Evolutionary conservation across 805 yeast species (phyloP), one percentile per base, ranked within the genome.

Genomic region (Starmerella bombi): DNA sequence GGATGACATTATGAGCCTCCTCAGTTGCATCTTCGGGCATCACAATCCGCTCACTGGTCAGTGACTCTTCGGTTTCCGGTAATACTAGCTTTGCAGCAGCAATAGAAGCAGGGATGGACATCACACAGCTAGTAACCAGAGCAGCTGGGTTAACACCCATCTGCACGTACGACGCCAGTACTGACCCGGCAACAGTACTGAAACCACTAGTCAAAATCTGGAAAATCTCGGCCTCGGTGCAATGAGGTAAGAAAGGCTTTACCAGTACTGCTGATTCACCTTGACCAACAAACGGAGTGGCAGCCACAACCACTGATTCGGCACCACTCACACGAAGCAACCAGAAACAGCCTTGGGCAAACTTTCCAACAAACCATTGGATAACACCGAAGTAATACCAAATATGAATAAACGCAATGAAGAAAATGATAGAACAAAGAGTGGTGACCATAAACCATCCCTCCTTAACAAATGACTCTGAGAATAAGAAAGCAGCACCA

Each of bases 41-140:
- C n/a, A 66, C 64, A 18, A 67, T 63, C 37, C 59, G 61, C 23
- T 75, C 74, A 36, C 63, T 54, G 21, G 78, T 67, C 34, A 73
- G 49, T 3, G 79, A 65, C 46, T 62, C 67, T 45, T 74, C 79
- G 4, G 70, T 65, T 51, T 74, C 80, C 14, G 80, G 80, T 46
- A 59, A 61, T 53, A 80, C 66, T 45, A 74, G 62, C 51, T 74
- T 74, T 14, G 78, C 69, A 18, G 73, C 70, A 3, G 78, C 77
- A 44, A 74, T 59, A 6, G 77, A 69, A 29, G 76, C 76, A 5
- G 80, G 80, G 53, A 74, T 73, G 2, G 79, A 73, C 80, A 74
- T 74, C 39, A 75, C 75, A 63, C 80, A 75, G 22, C 77, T 70
- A n/a, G 77, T 69, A 15, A 74, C 72, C 52, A 75, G 63, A 5